Evolutionary conservation across 768 basidiomycete genomes (phyloP).

Genomic region (Lactarius pseudohatsudake): DNA sequence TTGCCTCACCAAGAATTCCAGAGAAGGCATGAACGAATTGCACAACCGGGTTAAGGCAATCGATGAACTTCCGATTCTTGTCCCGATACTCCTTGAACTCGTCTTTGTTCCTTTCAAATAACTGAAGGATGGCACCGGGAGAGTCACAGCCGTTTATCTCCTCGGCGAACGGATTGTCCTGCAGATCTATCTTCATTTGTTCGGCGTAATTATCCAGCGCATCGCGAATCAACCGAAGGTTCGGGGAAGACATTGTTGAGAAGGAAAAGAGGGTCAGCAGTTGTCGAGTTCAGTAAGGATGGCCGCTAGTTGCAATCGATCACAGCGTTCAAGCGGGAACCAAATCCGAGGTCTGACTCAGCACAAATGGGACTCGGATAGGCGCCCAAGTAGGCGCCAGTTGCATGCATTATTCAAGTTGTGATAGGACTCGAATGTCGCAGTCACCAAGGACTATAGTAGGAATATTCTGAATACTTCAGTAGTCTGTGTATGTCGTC

Average conservation of each 20-base stretch:
- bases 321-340: not conserved
- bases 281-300: not conserved
- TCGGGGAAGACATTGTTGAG: not conserved
- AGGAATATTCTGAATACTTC: too few species aligned
- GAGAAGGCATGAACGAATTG: not conserved
- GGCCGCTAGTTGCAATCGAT: not conserved
- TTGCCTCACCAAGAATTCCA: not conserved
- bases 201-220: slow-evolving; percentile 1
- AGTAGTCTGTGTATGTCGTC: too few species aligned
- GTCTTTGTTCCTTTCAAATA: not conserved
- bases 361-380: too few species aligned
- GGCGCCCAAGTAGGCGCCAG: too few species aligned
- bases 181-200: slow-evolving; percentile 1
- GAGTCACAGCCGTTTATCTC: not conserved
- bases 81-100: not conserved
- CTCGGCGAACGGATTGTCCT: not conserved
- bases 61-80: slow-evolving; percentile 1
- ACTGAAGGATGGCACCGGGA: not conserved
- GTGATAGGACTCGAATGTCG: too few species aligned
- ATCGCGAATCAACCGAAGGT: not conserved
- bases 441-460: too few species aligned
- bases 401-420: too few species aligned
- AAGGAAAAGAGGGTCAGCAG: too few species aligned
- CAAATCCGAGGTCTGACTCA: too few species aligned
- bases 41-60: not conserved